Conservation (phyloP, 2,329 filamentous ascomycete species). For the Teratosphaeria zuluensis region DNA sequence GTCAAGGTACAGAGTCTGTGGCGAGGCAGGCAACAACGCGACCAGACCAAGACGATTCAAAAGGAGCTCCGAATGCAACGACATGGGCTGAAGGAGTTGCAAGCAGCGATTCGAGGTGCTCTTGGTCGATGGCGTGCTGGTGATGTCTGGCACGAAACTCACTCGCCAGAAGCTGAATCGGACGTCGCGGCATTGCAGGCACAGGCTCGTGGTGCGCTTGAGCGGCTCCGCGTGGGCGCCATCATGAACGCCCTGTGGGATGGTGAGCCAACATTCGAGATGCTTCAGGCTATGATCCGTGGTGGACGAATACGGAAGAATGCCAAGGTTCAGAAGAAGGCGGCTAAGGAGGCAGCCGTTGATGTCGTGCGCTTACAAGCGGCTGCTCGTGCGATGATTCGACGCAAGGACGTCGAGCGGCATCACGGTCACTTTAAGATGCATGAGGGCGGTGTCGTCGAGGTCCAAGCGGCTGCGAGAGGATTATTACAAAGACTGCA, state of each 20-base stretch:
- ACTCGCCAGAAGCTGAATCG: conserved; percentile 24
- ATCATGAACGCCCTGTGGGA: conserved; percentile 89
- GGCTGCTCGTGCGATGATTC: conserved; percentile 48
- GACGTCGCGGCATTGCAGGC: conserved; percentile 30
- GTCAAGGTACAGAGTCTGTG: conserved; percentile 74
- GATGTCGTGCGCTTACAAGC: conserved; percentile 43
- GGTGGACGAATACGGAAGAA: conserved; percentile 35
- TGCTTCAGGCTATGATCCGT: conserved; percentile 65
- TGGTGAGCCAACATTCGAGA: conserved; percentile 62
- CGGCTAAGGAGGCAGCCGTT: conserved; percentile 53
- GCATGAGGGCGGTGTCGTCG: conserved; percentile 16
- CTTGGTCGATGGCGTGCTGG: conserved; percentile 46
- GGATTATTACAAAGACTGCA: conserved; percentile 31
- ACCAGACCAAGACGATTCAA: conserved; percentile 37
- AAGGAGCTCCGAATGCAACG: conserved; percentile 35
- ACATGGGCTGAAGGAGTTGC: conserved; percentile 37
- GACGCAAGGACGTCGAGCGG: conserved; percentile 37
- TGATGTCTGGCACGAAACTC: conserved; percentile 35
- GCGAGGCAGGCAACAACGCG: conserved; percentile 51
- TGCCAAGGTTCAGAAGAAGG: conserved; percentile 45
- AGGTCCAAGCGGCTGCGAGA: conserved; percentile 33
- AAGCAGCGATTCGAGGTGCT: conserved; percentile 39
- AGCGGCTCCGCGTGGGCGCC: conserved; percentile 65
- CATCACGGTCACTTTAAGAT: conserved; percentile 21
- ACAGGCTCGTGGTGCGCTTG: conserved; percentile 56